Percentiles rank a stretch among this genome's conserved stretches.
Conservation (phyloP, 805 yeast species). For the Kregervanrija pseudodelftensis region DNA sequence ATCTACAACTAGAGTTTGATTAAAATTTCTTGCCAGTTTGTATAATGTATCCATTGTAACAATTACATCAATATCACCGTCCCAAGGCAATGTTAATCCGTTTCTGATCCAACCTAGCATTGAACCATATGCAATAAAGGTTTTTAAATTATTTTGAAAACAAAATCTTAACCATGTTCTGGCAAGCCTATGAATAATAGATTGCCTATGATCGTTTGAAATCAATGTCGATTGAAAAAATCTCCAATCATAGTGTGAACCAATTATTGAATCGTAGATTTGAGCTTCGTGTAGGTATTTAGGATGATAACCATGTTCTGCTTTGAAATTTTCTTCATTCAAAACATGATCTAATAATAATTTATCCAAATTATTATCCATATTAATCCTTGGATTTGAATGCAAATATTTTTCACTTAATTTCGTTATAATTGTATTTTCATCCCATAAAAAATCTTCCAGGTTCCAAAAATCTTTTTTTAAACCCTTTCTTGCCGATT, state of each 20-base stretch:
- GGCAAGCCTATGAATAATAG: conserved; percentile 38
- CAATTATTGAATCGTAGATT: conserved; percentile 24
- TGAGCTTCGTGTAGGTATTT: conserved; percentile 39
- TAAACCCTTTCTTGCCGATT: conserved; percentile 1
- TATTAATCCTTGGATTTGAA: too few species aligned
- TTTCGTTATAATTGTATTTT: conserved; percentile 5
- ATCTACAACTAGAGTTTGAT: conserved; percentile 45
- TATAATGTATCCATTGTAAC: conserved; percentile 40
- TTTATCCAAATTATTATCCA: not conserved
- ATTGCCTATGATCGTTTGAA: conserved; percentile 15
- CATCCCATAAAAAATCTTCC: conserved; percentile 11
- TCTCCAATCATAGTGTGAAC: conserved; percentile 43
- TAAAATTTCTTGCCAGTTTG: conserved; percentile 37
- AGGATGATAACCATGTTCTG: conserved; percentile 13
- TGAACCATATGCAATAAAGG: conserved; percentile 64
- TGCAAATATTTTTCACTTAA: not conserved
- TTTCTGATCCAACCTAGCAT: conserved; percentile 57
- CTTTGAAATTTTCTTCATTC: conserved; percentile 3
- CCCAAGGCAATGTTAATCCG: conserved; percentile 55
- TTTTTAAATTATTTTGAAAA: conserved; percentile 33
- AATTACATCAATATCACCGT: conserved; percentile 56
- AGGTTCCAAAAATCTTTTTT: conserved; percentile 5
- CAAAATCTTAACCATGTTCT: conserved; percentile 51
- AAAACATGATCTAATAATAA: not conserved
- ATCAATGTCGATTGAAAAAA: conserved; percentile 29